A percentile compares a stretch with the other conserved stretches of the same genome.
Conservation (phyloP, 768 basidiomycete species). For the Phylloporus sp. region DNA sequence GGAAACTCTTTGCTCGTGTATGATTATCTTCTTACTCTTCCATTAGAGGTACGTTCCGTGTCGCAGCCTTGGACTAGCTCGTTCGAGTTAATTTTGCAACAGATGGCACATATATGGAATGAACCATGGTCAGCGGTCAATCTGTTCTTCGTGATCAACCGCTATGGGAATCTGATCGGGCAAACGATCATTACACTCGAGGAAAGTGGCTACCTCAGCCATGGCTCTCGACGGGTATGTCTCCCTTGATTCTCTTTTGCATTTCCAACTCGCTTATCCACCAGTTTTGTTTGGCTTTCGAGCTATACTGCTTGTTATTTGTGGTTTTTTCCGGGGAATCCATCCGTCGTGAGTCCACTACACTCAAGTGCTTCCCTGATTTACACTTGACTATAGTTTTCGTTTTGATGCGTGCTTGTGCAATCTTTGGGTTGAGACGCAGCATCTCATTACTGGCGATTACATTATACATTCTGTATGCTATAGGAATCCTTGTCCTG, state of each 20-base stretch:
- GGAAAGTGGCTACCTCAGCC: constrained; percentile 18
- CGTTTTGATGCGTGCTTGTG: too few species aligned
- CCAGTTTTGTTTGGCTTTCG: constrained; percentile 7
- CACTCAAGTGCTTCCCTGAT: too few species aligned
- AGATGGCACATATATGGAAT: constrained; percentile 18
- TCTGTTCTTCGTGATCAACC: constrained; percentile 9
- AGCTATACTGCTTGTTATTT: neutral
- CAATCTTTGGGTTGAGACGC: too few species aligned
- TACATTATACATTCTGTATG: constrained; percentile 11
- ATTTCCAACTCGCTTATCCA: neutral
- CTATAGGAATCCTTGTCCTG: neutral
- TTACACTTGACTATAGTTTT: too few species aligned
- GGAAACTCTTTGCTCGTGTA: constrained; percentile 21
- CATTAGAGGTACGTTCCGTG: constrained; percentile 19
- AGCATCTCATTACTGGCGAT: neutral
- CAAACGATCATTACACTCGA: constrained; percentile 21
- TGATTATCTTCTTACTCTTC: constrained; percentile 26
- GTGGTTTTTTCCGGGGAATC: constrained; percentile 3
- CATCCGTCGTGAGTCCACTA: constrained; percentile 7
- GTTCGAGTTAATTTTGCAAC: neutral
- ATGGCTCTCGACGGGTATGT: constrained; percentile 7
- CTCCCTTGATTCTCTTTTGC: neutral
- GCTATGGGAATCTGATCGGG: constrained; percentile 15
- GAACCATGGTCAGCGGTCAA: neutral
- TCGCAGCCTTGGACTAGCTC: neutral